A percentile compares a stretch with the other conserved stretches of the same genome.
Conservation (phyloP, 2,329 filamentous ascomycete species). For the Trichoderma sp. region DNA sequence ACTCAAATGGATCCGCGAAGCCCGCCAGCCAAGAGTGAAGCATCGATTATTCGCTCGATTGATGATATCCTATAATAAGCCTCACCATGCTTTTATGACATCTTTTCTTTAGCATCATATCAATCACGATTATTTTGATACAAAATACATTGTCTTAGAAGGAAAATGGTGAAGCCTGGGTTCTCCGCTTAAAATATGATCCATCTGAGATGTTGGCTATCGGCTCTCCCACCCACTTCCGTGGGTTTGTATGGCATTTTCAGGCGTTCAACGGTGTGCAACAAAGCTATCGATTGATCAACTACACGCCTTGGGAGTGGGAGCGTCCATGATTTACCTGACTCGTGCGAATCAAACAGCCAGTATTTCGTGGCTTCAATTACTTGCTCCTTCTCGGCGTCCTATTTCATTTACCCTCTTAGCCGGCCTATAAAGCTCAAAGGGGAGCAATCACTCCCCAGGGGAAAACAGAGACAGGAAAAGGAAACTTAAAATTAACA, state of each 20-base stretch:
- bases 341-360: not conserved
- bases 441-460: not conserved
- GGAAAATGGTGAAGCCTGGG: not conserved
- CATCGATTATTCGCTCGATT: constrained; percentile 73
- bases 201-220: not conserved
- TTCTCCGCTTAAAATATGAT: not conserved
- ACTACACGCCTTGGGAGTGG: not conserved
- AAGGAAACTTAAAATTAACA: not conserved
- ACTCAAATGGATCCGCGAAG: constrained; percentile 65
- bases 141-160: not conserved
- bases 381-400: not conserved
- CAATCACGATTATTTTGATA: not conserved
- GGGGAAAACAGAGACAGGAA: not conserved
- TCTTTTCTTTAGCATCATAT: not conserved
- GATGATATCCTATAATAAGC: constrained; percentile 65
- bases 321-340: not conserved
- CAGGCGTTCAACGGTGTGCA: constrained; percentile 17
- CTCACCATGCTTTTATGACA: not conserved
- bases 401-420: not conserved
- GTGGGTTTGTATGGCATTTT: constrained; percentile 13
- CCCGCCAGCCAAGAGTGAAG: constrained; percentile 70
- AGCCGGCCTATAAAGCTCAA: not conserved
- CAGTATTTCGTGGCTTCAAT: not conserved
- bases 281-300: not conserved
- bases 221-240: not conserved